Evolutionary conservation across 352 stramenopile species (phyloP).

Genomic region (Halophytophthora batemanensis): DNA sequence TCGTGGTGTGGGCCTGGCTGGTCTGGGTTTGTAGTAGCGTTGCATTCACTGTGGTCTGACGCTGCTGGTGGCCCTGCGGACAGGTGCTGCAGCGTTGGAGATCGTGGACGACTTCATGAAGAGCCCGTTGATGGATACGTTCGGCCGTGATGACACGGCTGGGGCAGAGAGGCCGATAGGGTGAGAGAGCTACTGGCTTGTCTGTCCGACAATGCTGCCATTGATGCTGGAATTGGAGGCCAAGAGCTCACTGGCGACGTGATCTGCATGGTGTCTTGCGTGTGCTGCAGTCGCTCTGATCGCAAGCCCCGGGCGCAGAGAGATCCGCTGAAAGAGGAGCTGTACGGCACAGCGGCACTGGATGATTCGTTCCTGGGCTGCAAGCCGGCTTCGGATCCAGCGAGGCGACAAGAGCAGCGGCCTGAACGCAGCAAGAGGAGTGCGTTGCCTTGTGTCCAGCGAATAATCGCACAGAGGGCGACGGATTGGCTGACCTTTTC

Average conservation of each 20-base stretch:
- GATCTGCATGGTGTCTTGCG: background rate
- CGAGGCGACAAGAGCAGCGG: conserved; percentile 4
- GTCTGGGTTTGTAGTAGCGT: too few relatives aligned
- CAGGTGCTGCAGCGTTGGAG: conserved; percentile 71
- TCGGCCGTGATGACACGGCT: conserved; percentile 17
- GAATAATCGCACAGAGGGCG: background rate
- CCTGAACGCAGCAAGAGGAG: conserved; percentile 25
- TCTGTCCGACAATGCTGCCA: background rate
- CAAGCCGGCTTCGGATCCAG: conserved; percentile 19
- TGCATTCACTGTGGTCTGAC: too few relatives aligned
- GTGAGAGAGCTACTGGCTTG: conserved; percentile 11
- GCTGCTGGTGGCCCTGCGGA: background rate
- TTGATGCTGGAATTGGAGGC: conserved; percentile 1
- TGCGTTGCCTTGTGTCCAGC: conserved; percentile 2
- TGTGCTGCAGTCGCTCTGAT: background rate
- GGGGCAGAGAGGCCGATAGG: background rate
- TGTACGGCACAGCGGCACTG: conserved; percentile 49
- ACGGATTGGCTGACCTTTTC: background rate
- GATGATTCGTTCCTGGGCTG: conserved; percentile 55
- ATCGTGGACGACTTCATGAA: conserved; percentile 82
- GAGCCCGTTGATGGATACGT: conserved; percentile 71
- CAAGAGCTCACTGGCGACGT: too few relatives aligned
- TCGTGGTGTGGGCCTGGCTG: too few relatives aligned
- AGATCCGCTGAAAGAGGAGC: conserved; percentile 56
- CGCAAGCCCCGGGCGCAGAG: conserved; percentile 6